These are phyloP conservation scores for Trifolium dubium DNA, from an alignment of 306 rosid genomes.

Conservation along the genomic window DNA sequence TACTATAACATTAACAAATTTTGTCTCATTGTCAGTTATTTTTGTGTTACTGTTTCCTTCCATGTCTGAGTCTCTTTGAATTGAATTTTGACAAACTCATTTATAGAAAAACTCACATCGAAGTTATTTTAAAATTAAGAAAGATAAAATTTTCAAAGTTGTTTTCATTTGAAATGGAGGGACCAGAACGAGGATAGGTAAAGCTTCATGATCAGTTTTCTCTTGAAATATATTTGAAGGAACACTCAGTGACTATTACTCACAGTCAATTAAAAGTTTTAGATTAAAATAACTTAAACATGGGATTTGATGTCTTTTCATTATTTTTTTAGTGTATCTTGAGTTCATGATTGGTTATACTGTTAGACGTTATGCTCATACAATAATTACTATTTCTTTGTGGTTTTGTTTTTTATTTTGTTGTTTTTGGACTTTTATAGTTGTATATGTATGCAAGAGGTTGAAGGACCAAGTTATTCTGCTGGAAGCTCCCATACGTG, in stretches of 20 bases:
- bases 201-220: not conserved
- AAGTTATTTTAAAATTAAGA: conserved; percentile 8
- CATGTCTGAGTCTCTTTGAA: not conserved
- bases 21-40: not conserved
- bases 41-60: not conserved
- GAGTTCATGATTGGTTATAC: not conserved
- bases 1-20: not conserved
- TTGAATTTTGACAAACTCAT: not conserved
- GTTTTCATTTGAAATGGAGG: conserved; percentile 7
- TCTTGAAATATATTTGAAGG: conserved; percentile 5
- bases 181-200: not conserved
- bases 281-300: not conserved
- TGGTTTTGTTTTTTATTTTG: not conserved
- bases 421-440: conserved; percentile 48
- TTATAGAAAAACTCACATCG: not conserved
- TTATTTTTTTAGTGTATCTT: conserved; percentile 3
- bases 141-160: not conserved
- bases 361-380: not conserved
- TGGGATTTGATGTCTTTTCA: not conserved
- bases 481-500: conserved; percentile 82
- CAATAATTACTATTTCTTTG: conserved; percentile 4
- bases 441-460: conserved; percentile 77
- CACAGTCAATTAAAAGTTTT: not conserved
- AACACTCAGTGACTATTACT: not conserved
- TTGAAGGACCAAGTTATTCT: conserved; percentile 73